Evolutionary conservation across 345 rosid species (phyloP), one percentile per base, ranked within the genome.

Genomic region (Hevea brasiliensis): DNA sequence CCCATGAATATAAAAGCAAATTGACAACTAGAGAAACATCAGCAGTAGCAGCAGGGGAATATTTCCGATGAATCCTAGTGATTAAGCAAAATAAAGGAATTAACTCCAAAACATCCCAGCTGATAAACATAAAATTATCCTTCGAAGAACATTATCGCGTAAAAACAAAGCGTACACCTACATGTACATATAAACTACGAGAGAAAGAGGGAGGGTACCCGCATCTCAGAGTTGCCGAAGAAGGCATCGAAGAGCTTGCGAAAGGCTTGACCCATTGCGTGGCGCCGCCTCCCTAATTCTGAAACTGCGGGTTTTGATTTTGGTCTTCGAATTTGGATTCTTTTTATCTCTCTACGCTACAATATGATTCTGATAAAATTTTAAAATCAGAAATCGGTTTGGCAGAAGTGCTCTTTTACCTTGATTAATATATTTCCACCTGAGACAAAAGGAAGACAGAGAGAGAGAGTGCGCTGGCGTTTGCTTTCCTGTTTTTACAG

Each of bases 151-250:
- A 32, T 6, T 26, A 59, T 35, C 8, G 65, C 44, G 44, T 61
- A 3, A 26, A 58, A 14, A 58, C 4, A 12, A 27, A 11, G 62
- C 37, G 1, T 10, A 26, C 18, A 12, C 37, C 26, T 58, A 58
- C 18, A 58, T 58, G 4, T 14, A 60, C 26, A n/a, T 61, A 35
- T 13, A 3, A 8, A 4, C 4, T 41, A 41, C 44, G 8, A 55
- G 21, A 70, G 47, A 74, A 67, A 77, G 47, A 80, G 70, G 55
- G n/a, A 70, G 63, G 35, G 70, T 84, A 89, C 98, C 87, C 94
- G 85, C 98, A 92, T 92, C 87, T 92, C 98, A 56, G 87, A 77
- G 81, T 89, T 90, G 81, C 98, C 98, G 76, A 92, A 92, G 82
- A 92, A 90, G 73, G 86, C 56, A 77, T 90, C 98, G 83, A 92